Base-by-base conservation (phyloP, 805 yeast species). In the Ogataea methanolica region DNA sequence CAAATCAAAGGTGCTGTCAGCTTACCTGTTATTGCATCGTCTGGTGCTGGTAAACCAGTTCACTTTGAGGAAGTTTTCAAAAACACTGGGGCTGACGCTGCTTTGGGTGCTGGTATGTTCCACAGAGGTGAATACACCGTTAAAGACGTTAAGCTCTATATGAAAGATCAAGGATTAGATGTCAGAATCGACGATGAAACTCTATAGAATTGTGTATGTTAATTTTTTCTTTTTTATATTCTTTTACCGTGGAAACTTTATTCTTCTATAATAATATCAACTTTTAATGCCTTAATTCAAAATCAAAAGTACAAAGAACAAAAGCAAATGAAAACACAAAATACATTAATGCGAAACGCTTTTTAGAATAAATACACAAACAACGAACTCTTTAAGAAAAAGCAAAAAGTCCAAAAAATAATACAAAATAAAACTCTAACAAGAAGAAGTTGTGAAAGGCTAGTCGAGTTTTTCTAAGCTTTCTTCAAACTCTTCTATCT, bases 71-170 rank as follows among this genome's bases (percentile, higher is more conserved):
- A 94, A 54, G 99, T 88, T 2, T 94, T 94, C 61, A 74, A 72
- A 41, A 73, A 83, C 40, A 90, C 97, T 15, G 74, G 78, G 6
- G 85, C 94, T 1, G 99, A 94, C 69, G 99, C 99, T 39, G 98
- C 99, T 16, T 75, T 94, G 37, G 99, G 99, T 36, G 99, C 99
- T 4, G 99, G 99, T 39, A 85, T 94, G 84, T 94, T 94, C 74
- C 99, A 94, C 72, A 77, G 99, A 63, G 91, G 88, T 21, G 98
- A 92, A 60, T 94, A 85, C 67, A 82, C 88, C 12, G 97, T 94
- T 16, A 75, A 78, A 43, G 83, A 90, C 43, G 97, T 94, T 39
- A 94, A 94, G 67, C 64, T 75, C 29, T 82, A 76, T 55, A 74
- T 92, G 63, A 67, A 73, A 41, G 67, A 72, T 1, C 65, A 75